Base-by-base conservation (phyloP, 2,329 filamentous ascomycete species). In the Colletotrichum gloeosporioides region DNA sequence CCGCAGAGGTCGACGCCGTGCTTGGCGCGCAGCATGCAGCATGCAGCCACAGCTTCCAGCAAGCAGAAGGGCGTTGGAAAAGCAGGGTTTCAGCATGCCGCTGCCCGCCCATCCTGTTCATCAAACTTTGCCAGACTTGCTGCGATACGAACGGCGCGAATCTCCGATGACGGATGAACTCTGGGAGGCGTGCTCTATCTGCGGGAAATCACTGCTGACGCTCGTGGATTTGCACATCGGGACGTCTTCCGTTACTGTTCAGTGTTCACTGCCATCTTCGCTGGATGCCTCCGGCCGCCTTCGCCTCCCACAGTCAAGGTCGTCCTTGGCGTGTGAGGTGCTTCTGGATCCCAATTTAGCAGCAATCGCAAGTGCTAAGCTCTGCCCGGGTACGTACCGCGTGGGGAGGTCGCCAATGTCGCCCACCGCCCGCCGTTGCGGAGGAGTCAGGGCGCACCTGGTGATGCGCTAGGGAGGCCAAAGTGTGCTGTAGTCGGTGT, bases 11-110 rank as follows among this genome's bases (percentile, higher is more conserved):
- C 69, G 61, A 55, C 27, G 25, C 36, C 16, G 55, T 29, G 8
- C 74, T 74, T 69, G 70, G 74, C 71, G 32, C 18, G 72, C 68
- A 55, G 69, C 34, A 65, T 34, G 74, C 74, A 62, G 66, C 57
- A 63, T 32, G 72, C 59, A 65, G 55, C 53, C 39, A 16, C 32
- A 57, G 55, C 27, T 64, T 64, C 59, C 32, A 64, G 71, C 57
- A 63, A 73, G 55, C 29, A 63, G 29, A 8, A 31, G 15, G 18
- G 18, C 8, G 32, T 12, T 16, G n/a, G 10, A 73, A 73, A 65
- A 69, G 64, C 74, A 74, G 31, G 74, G 74, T 76, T 76, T 76
- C 74, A 76, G 70, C 70, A 73, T 72, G 55, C 62, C 69, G 69
- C 44, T n/a, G 29, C 61, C 59, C 36, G 59, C 27, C 59, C 74